phyloP scores from a whole-genome alignment of 805 yeast species.

The Cephaloascus fragrans region DNA sequence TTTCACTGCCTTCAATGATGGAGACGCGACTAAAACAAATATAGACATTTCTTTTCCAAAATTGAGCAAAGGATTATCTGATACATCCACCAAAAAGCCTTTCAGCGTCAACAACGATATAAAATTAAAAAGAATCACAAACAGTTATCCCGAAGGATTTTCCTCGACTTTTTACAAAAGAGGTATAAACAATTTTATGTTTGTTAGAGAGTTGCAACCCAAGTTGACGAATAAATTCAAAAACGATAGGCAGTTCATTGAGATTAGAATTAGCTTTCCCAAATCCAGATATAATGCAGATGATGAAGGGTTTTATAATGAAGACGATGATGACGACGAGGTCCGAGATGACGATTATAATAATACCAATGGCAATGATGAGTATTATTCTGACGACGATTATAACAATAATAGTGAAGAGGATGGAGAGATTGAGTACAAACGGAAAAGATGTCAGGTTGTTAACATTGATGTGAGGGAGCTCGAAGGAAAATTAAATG shows the following conservation, averaged over 20 bases:
- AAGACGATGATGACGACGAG: constrained; percentile 8
- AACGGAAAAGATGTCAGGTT: constrained; percentile 25
- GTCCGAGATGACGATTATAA: too few relatives aligned
- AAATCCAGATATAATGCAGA: too few relatives aligned
- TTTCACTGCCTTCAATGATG: neutral
- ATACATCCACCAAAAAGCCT: neutral
- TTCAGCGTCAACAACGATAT: neutral
- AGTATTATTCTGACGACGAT: neutral
- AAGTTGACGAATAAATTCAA: constrained; percentile 28
- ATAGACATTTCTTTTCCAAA: neutral
- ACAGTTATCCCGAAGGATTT: constrained; percentile 37
- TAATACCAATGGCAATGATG: neutral
- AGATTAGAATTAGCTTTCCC: constrained; percentile 32
- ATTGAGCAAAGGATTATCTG: neutral
- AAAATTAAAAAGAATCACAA: neutral
- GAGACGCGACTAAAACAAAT: neutral
- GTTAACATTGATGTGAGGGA: constrained; percentile 33
- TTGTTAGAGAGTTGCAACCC: constrained; percentile 38
- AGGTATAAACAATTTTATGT: constrained; percentile 40
- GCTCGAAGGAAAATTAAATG: constrained; percentile 21
- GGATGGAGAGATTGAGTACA: neutral
- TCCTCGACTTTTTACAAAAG: constrained; percentile 39
- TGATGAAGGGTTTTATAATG: constrained; percentile 12
- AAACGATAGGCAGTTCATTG: constrained; percentile 24
- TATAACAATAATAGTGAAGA: neutral